Conservation (phyloP, 495 filamentous ascomycete genomes). For the Daldinia caldariorum region DNA sequence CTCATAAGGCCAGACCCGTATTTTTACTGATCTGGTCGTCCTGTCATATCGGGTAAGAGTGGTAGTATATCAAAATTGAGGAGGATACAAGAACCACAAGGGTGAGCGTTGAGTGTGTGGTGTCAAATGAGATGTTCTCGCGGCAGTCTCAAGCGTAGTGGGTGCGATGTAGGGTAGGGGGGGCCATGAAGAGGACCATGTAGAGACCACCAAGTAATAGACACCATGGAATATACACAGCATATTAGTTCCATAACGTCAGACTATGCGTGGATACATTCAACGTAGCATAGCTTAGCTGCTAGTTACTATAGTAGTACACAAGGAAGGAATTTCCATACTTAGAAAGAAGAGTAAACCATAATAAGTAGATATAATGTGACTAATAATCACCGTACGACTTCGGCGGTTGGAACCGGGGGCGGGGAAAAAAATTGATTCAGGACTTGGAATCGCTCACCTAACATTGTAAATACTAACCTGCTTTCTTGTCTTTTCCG, state of each 20-base stretch:
- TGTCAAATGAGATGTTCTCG: slow-evolving; percentile 28
- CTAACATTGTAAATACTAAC: no score
- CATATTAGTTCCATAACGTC: slow-evolving; percentile 36
- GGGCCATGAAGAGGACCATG: slow-evolving; percentile 1
- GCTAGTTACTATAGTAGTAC: neutral
- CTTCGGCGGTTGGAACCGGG: slow-evolving; percentile 37
- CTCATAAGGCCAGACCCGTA: slow-evolving; percentile 36
- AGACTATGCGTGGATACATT: slow-evolving; percentile 34
- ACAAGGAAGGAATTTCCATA: slow-evolving; percentile 15
- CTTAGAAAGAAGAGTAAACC: slow-evolving; percentile 6
- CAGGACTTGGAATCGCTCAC: neutral
- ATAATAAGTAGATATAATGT: slow-evolving; percentile 27
- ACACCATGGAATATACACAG: slow-evolving; percentile 15
- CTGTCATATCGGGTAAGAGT: slow-evolving; percentile 40
- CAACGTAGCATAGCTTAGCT: slow-evolving; percentile 7
- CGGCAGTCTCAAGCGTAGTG: slow-evolving; percentile 22
- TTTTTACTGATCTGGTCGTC: slow-evolving; percentile 18
- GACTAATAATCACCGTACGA: slow-evolving; percentile 39
- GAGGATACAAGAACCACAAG: slow-evolving; percentile 31
- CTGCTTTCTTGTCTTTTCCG: no score
- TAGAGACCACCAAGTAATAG: neutral
- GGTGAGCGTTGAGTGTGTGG: slow-evolving; percentile 10
- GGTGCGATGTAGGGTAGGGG: slow-evolving; percentile 20
- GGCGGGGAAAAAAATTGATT: slow-evolving; percentile 24
- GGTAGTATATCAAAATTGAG: slow-evolving; percentile 43